Conservation (phyloP, 2,329 filamentous ascomycete genomes). For the Colletotrichum plurivorum region DNA sequence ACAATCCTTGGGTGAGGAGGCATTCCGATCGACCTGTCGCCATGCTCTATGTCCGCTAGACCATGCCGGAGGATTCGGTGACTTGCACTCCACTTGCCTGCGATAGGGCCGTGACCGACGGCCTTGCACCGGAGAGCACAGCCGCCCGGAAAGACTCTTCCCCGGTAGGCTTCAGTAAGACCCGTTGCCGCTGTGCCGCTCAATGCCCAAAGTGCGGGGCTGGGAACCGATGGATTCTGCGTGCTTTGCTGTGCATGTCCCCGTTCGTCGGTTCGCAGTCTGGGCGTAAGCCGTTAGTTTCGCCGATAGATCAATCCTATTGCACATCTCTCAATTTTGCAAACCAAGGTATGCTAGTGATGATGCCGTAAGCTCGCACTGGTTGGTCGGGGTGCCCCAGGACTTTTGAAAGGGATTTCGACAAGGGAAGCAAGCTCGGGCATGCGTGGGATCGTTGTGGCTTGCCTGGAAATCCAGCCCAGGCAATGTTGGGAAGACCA, state of each 20-base stretch:
- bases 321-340: no score
- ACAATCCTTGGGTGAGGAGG: no score
- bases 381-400: neutral
- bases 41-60: neutral
- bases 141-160: neutral
- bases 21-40: no score
- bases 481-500: no score
- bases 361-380: neutral
- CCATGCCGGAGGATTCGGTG: neutral
- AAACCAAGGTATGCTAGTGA: no score
- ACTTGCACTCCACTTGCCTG: neutral
- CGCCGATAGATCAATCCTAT: no score
- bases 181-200: neutral
- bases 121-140: neutral
- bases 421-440: neutral
- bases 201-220: neutral
- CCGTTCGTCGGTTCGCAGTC: no score
- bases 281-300: no score
- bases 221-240: neutral
- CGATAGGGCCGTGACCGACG: neutral
- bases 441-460: neutral
- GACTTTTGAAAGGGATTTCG: no score
- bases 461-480: no score
- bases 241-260: no score
- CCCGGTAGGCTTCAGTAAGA: neutral